Evolutionary conservation across 495 filamentous ascomycete species (phyloP).

Genomic region (Neurospora cerealis): DNA sequence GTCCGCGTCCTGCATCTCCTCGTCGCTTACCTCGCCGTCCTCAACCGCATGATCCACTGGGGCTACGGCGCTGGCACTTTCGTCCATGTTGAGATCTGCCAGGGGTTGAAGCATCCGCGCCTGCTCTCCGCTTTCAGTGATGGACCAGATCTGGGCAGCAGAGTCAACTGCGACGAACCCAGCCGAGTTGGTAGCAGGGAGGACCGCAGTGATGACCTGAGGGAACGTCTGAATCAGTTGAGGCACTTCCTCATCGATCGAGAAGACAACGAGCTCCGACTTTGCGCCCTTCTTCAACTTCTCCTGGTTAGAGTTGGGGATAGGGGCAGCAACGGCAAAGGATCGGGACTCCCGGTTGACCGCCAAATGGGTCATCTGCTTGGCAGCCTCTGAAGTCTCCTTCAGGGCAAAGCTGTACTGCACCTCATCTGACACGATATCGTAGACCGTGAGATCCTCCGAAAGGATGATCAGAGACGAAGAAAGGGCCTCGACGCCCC

Average conservation of each 20-base stretch:
- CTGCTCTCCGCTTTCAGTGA: conserved; percentile 39
- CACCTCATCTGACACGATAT: conserved; percentile 51
- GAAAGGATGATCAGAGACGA: conserved; percentile 54
- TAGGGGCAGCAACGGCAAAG: conserved; percentile 48
- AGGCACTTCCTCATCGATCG: conserved; percentile 35
- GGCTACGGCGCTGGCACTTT: conserved; percentile 6
- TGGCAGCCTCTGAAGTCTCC: conserved; percentile 19
- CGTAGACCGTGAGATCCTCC: conserved; percentile 53
- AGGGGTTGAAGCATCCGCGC: conserved; percentile 39
- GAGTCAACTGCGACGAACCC: conserved; percentile 54
- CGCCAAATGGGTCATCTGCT: conserved; percentile 48
- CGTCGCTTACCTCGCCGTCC: conserved; percentile 41
- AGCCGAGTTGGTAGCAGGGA: conserved; percentile 40
- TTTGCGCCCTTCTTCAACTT: conserved; percentile 18
- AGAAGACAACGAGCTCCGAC: conserved; percentile 49
- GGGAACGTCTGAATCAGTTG: conserved; percentile 37
- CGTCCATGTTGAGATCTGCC: conserved; percentile 34
- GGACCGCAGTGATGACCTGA: conserved; percentile 42
- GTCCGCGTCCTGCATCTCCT: conserved; percentile 28
- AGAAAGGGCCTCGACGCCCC: conserved; percentile 47
- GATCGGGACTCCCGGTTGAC: conserved; percentile 44
- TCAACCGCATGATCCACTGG: conserved; percentile 16
- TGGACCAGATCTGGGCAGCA: conserved; percentile 45
- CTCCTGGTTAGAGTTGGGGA: conserved; percentile 13
- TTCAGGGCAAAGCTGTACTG: conserved; percentile 38